phyloP scores from a whole-genome alignment of 2,329 filamentous ascomycete genomes.

The Didymella segeticola region DNA sequence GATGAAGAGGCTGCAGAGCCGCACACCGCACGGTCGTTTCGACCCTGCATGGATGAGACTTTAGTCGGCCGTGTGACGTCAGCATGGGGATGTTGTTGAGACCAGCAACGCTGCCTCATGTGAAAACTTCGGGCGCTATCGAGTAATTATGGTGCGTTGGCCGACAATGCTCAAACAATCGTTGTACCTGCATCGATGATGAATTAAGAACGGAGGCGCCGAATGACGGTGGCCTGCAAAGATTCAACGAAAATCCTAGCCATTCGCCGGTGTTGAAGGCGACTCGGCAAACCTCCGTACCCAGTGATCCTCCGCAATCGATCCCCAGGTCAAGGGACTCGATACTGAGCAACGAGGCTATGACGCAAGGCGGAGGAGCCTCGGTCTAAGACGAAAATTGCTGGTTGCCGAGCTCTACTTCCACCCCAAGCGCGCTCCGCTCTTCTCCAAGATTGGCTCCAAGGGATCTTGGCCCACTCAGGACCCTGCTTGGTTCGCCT shows the following conservation, averaged over 20 bases:
- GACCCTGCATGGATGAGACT: constrained; percentile 28
- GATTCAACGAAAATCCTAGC: not conserved
- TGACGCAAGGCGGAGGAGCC: constrained; percentile 30
- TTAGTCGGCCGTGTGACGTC: constrained; percentile 30
- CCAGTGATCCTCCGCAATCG: constrained; percentile 17
- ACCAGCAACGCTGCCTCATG: constrained; percentile 21
- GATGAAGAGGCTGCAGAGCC: constrained; percentile 39
- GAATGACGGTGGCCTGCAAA: not conserved
- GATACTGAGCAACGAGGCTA: constrained; percentile 11
- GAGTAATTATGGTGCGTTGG: constrained; percentile 22
- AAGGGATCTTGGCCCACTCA: constrained; percentile 29
- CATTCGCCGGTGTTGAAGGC: constrained; percentile 4
- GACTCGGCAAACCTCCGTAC: constrained; percentile 9
- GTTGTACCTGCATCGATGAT: constrained; percentile 12
- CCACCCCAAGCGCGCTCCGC: constrained; percentile 32
- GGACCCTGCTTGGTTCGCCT: constrained; percentile 34
- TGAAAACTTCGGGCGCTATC: constrained; percentile 25
- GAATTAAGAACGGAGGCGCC: constrained; percentile 1
- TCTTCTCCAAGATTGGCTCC: constrained; percentile 33
- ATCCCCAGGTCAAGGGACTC: constrained; percentile 12
- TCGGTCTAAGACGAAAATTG: constrained; percentile 28
- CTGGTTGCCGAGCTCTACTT: constrained; percentile 34
- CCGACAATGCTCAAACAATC: constrained; percentile 7
- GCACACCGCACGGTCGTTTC: constrained; percentile 32
- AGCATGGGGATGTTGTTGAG: constrained; percentile 34